Base-by-base conservation (phyloP, 75 land plant genomes). In the Larix kaempferi region DNA sequence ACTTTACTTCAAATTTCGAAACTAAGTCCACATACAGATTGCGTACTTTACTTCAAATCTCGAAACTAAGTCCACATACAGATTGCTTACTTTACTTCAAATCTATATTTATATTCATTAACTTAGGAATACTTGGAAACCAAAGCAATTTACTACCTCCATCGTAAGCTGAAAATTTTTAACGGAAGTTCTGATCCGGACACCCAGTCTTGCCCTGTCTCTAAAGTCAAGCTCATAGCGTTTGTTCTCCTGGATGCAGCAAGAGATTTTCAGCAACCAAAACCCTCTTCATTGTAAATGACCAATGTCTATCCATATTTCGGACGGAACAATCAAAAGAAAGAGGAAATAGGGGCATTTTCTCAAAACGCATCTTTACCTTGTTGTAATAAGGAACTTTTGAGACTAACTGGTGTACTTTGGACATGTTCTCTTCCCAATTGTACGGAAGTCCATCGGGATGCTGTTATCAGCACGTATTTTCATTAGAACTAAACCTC, bases 81-180 rank as follows among this genome's bases (percentile, higher is more conserved):
- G 13, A 69, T n/a, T 39, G 19, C 69, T 65, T 33, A 41, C n/a
- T n/a, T n/a, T n/a, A n/a, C 1, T 6, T 33, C 69, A 16, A 65
- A 65, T 7, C 41, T 25, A 1, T 19, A 6, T 13, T 21, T 65
- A 19, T 17, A 35, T 29, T 65, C 35, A 56, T 5, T 44, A 33
- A 44, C 25, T 73, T 14, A 73, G 6, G 35, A 73, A 61, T 29
- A 76, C 74, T 26, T 19, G 29, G 71, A 15, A 21, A 76, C 21
- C 73, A 33, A 52, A 71, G 19, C 17, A 56, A 17, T 12, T 79
- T 15, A 2, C 14, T 87, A 93, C 95, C 95, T 93, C 93, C 78
- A 89, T 77, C 23, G 89, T 89, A 15, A 93, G 82, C 76, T 93
- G 95, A 63, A 93, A 93, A 72, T 93, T 93, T 84, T 91, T 93